Base-by-base conservation (phyloP, 2,329 filamentous ascomycete species). In the Macrophomina phaseolina region DNA sequence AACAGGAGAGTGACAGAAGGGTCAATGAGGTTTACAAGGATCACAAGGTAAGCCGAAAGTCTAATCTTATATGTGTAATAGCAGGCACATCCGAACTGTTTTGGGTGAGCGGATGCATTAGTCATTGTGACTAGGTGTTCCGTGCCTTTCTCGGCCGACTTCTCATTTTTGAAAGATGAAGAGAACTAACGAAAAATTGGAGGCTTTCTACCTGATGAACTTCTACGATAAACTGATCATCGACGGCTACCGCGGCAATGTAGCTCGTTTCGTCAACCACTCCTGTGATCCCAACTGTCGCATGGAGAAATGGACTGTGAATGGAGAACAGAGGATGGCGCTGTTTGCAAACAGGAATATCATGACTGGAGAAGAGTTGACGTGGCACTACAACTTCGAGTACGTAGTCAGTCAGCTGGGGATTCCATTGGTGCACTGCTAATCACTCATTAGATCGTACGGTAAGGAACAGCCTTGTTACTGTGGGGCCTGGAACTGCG, bases 181-280 rank as follows among this genome's bases (percentile, higher is more conserved):
- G 48, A 16, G 23, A 14, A 32, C 63, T 64, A 9, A 55, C 42
- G 1, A 42, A 12, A 18, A 7, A 1, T 18, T 5, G 23, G 72
- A 97, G 92, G 97, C 93, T 80, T 98, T 97, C 79, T 99, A 99
- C 78, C 84, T 99, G 60, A 99, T 99, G 95, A 93, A 93, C 66
- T 97, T 98, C 76, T 94, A 98, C 76, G 93, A 97, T 78, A 95
- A 96, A 79, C 95, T 98, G 89, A 97, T 98, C 73, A 97, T 99
- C 70, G 95, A 99, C 81, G 95, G 94, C 40, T 97, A 94, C 34
- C 93, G 92, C 66, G 95, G 95, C 73, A 97, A 92, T 71, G 97
- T 98, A 79, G 94, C 95, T 74, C 91, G 95, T 66, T 99, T 99
- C 78, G 94, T 99, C 77, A 99, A 99, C 77, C 95, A 99, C 78